phyloP scores from a whole-genome alignment of 225 moss, liverwort and hornwort species.

The Asterella californica region DNA sequence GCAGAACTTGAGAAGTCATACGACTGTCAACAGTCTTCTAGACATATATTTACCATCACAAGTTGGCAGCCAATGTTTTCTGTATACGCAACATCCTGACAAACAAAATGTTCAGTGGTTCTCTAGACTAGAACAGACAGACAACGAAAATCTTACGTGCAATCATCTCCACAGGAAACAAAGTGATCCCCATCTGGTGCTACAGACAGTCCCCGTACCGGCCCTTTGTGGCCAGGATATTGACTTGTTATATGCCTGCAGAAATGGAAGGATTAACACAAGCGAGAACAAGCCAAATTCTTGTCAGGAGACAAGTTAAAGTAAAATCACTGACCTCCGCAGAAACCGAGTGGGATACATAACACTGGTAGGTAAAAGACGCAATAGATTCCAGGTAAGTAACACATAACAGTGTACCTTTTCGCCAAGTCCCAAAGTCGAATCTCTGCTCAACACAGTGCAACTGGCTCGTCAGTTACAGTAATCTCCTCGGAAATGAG shows the following conservation, averaged over 20 bases:
- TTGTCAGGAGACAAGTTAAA: not conserved
- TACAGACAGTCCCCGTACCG: slow-evolving; percentile 79
- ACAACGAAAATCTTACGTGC: slow-evolving; percentile 57
- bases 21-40: not conserved
- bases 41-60: not conserved
- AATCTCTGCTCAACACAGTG: slow-evolving; percentile 56
- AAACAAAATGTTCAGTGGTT: not conserved
- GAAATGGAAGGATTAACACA: not conserved
- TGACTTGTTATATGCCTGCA: slow-evolving; percentile 69
- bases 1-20: not conserved
- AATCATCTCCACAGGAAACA: slow-evolving; percentile 94
- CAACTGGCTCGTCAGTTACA: not conserved
- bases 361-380: not conserved
- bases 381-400: not conserved
- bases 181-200: slow-evolving; percentile 78
- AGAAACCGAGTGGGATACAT: too few species aligned
- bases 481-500: not conserved
- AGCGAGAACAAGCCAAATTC: not conserved
- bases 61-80: not conserved
- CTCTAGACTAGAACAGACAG: not conserved
- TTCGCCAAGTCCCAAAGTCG: slow-evolving; percentile 88
- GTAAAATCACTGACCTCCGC: not conserved
- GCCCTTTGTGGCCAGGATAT: slow-evolving; percentile 85
- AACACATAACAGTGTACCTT: slow-evolving; percentile 31
- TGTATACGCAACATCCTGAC: too few species aligned